Base-by-base conservation (phyloP, 108 stramenopile species). In the Conticribra guillardii region DNA sequence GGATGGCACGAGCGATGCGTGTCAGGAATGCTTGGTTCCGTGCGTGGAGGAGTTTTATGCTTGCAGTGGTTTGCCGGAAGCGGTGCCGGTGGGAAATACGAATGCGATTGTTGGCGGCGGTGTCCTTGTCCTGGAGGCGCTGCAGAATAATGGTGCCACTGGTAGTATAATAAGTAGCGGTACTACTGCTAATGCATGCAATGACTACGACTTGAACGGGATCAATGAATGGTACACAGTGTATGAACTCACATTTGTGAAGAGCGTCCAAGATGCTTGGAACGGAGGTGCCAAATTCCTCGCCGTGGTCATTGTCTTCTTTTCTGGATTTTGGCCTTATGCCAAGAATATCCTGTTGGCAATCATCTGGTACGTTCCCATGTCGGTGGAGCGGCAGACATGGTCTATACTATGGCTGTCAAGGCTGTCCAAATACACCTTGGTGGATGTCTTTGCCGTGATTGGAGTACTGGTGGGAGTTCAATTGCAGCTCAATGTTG, bases 401-500 rank as follows among this genome's bases (percentile, higher is more conserved):
- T 27, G 29, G 4, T 34, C 63, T 31, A 27, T 77, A n/a, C 45
- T 77, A 60, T 83, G 82, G 82, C 74, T 83, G 16, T 22, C 67
- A 24, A 60, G 82, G 17, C 60, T 83, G 28, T 69, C 67, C 30
- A 75, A 79, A 21, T 83, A 83, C 50, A 83, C 82, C 3, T 52
- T 83, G 14, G 73, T 83, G 18, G 82, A 83, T 58, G 73, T 83
- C 5, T 83, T 79, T 64, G 82, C 78, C 0, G 78, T 83, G 1
- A 63, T 83, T 15, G 50, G 21, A 7, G 49, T 83, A 3, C 51
- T 83, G 50, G 77, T 79, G 27, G 82, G 73, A 29, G 78, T 83
- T 2, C 73, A 74, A 44, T 58, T 83, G 31, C 78, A 83, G 58
- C 54, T 79, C 28, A 64, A 79, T 64, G 29, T 83, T 47, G 82